These are phyloP conservation scores for Lanmaoa rubissima DNA, from an alignment of 768 basidiomycete species.

Conservation along the genomic window DNA sequence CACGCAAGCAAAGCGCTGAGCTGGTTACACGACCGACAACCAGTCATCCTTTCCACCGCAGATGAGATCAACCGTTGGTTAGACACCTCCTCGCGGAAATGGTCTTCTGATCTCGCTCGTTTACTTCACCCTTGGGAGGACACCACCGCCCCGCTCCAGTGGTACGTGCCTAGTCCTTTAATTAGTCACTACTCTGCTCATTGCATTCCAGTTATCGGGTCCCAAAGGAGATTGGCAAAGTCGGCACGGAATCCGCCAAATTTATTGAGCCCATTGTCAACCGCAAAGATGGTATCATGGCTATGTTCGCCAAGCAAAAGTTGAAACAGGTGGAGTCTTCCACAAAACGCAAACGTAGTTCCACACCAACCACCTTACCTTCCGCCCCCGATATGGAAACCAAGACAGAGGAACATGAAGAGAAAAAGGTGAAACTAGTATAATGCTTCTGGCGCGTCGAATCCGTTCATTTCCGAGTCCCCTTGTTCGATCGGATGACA, in stretches of 20 bases:
- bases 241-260: constrained; percentile 76
- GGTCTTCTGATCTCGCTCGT: constrained; percentile 58
- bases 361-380: constrained; percentile 10
- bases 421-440: constrained; percentile 23
- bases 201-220: constrained; percentile 70
- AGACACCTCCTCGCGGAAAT: constrained; percentile 65
- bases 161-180: constrained; percentile 43
- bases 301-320: constrained; percentile 73
- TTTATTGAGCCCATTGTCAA: constrained; percentile 79
- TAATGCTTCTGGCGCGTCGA: neutral
- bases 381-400: neutral
- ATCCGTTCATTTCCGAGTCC: neutral
- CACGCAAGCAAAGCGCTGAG: constrained; percentile 61
- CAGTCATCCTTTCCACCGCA: constrained; percentile 68
- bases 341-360: constrained; percentile 31
- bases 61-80: constrained; percentile 74
- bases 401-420: constrained; percentile 15
- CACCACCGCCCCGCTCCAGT: constrained; percentile 52
- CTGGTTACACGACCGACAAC: constrained; percentile 93
- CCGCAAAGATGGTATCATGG: constrained; percentile 83
- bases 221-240: constrained; percentile 87
- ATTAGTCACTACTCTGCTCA: neutral
- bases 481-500: neutral
- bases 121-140: constrained; percentile 64
- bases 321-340: constrained; percentile 17